Percentiles rank a stretch among this genome's conserved stretches.
Evolutionary conservation across 371 early-diverging fungal genomes (phyloP).

Genomic region (Nosema bombycis): DNA sequence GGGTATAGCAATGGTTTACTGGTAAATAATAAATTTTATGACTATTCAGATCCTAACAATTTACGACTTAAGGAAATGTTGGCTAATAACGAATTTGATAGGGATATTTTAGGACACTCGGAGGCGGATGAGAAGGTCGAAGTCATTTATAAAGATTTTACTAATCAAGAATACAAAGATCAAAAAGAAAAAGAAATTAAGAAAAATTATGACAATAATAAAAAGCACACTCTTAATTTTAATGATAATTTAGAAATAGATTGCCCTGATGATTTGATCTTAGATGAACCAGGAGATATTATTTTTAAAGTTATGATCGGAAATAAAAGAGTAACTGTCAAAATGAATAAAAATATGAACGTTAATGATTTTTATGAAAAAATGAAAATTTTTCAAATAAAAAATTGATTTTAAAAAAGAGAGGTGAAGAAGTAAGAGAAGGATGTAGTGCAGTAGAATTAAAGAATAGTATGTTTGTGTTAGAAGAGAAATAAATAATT

Average conservation of each 20-base stretch:
- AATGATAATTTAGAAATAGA: not conserved
- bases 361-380: constrained; percentile 30
- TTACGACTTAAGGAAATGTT: constrained; percentile 39
- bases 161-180: constrained; percentile 28
- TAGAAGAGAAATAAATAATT: constrained; percentile 7
- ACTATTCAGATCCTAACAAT: constrained; percentile 33
- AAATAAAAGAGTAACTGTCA: constrained; percentile 15
- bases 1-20: constrained; percentile 45
- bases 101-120: constrained; percentile 11
- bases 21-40: constrained; percentile 43
- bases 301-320: constrained; percentile 33
- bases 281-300: constrained; percentile 35
- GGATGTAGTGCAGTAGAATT: not conserved
- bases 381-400: constrained; percentile 28
- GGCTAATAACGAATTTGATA: constrained; percentile 34
- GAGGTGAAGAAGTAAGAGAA: not conserved
- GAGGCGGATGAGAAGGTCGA: constrained; percentile 21
- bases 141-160: constrained; percentile 20
- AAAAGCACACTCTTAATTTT: constrained; percentile 10
- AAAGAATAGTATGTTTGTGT: not conserved
- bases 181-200: not conserved
- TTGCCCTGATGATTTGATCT: constrained; percentile 16
- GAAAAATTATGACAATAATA: not conserved
- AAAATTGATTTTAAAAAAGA: constrained; percentile 2
- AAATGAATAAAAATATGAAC: constrained; percentile 12